Conservation (phyloP, 371 early-diverging fungal genomes). For the Thermomucor indicae-seudaticae region DNA sequence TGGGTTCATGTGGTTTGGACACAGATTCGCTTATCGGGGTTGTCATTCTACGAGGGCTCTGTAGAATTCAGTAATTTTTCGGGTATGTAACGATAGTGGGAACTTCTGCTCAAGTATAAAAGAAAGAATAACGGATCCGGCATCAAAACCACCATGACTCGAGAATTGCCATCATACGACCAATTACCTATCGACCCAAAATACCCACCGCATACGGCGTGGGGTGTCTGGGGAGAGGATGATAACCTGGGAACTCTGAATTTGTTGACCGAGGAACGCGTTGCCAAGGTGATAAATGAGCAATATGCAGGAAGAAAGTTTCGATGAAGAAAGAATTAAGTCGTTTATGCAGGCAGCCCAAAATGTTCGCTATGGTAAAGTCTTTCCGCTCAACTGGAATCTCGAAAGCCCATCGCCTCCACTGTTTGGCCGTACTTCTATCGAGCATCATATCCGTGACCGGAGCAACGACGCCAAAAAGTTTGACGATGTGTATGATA, state of each 20-base stretch:
- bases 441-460: constrained; percentile 18
- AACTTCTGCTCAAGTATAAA: too few species aligned
- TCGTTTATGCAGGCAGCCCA: constrained; percentile 15
- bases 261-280: constrained; percentile 26
- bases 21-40: too few species aligned
- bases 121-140: too few species aligned
- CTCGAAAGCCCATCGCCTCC: constrained; percentile 23
- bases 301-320: neutral
- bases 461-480: constrained; percentile 2
- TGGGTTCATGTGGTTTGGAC: too few species aligned
- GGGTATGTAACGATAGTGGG: too few species aligned
- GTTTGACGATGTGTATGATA: constrained; percentile 34
- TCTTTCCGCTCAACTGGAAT: constrained; percentile 38
- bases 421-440: constrained; percentile 21
- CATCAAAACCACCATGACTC: too few species aligned
- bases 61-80: too few species aligned
- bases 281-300: constrained; percentile 15
- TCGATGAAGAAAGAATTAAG: neutral
- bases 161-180: constrained; percentile 17
- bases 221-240: constrained; percentile 45
- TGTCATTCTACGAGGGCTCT: too few species aligned
- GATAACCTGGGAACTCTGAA: constrained; percentile 46
- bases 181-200: constrained; percentile 20
- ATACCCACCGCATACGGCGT: constrained; percentile 22
- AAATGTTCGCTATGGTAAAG: constrained; percentile 14